phyloP scores from a whole-genome alignment of 345 rosid species.

The Boechera retrofracta region DNA sequence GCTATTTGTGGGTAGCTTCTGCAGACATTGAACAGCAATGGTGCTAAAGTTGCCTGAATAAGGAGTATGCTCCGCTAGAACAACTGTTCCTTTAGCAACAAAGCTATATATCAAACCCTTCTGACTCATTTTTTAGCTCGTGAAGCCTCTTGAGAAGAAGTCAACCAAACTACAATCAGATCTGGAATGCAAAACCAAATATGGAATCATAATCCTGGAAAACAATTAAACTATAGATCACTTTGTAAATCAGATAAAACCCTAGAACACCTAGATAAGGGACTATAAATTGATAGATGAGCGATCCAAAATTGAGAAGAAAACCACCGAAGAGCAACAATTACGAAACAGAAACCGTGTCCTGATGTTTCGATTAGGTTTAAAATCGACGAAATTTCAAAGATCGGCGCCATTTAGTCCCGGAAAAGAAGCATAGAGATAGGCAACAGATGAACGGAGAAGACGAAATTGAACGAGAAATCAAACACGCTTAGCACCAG shows the following conservation, averaged over 20 bases:
- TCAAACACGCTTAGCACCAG: not conserved
- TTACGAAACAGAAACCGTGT: conserved; percentile 7
- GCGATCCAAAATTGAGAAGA: not conserved
- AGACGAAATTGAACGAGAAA: conserved; percentile 25
- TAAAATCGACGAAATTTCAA: not conserved
- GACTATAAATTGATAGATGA: conserved; percentile 3
- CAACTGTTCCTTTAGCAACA: conserved; percentile 92
- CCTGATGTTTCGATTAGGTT: conserved; percentile 9
- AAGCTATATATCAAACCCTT: conserved; percentile 97
- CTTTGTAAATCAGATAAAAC: conserved; percentile 2
- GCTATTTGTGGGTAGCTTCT: conserved; percentile 90
- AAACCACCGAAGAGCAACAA: not conserved
- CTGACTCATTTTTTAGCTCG: conserved; percentile 62
- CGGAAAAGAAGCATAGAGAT: not conserved
- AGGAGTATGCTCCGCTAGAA: conserved; percentile 90
- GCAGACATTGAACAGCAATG: conserved; percentile 95
- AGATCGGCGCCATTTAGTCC: conserved; percentile 32
- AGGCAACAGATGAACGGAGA: conserved; percentile 7
- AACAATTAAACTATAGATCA: conserved; percentile 24
- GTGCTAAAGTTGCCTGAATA: conserved; percentile 97
- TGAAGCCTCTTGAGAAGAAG: conserved; percentile 34
- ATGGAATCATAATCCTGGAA: not conserved
- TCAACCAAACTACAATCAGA: conserved; percentile 41
- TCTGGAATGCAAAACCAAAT: conserved; percentile 24
- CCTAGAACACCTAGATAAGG: conserved; percentile 10